phyloP scores from a whole-genome alignment of 495 filamentous ascomycete species.

The Hypomontagnella submonticulosa region DNA sequence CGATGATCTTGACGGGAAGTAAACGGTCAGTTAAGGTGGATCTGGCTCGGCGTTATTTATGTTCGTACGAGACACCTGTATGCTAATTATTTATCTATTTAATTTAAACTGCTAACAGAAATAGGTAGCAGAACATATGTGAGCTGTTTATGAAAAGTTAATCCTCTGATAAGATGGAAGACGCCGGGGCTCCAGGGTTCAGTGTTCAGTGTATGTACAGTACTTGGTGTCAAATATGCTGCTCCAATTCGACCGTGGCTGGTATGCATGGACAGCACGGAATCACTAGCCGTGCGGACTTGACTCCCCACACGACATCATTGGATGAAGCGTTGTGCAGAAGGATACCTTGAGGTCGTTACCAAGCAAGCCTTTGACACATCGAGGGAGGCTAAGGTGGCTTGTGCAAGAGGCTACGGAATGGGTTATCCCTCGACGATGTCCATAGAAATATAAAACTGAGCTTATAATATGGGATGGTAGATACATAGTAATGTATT shows the following conservation, averaged over 20 bases:
- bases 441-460: too few relatives aligned
- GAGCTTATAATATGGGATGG: too few relatives aligned
- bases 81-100: conserved; percentile 9
- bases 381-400: conserved; percentile 4
- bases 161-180: not conserved
- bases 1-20: not conserved
- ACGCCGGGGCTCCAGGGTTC: too few relatives aligned
- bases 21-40: conserved; percentile 10
- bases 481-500: too few relatives aligned
- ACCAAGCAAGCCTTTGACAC: conserved; percentile 23
- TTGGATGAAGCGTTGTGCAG: conserved; percentile 11
- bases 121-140: not conserved
- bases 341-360: conserved; percentile 9
- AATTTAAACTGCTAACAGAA: not conserved
- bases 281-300: conserved; percentile 12
- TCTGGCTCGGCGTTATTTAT: conserved; percentile 18
- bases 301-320: conserved; percentile 7
- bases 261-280: conserved; percentile 18
- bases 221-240: conserved; percentile 6
- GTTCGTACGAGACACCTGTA: conserved; percentile 6
- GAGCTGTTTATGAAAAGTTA: not conserved
- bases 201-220: too few relatives aligned
- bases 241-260: conserved; percentile 4
- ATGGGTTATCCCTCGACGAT: not conserved
- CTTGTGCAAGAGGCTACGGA: conserved; percentile 13